These are phyloP conservation scores for Wallacemonas rigidus DNA, from an alignment of 208 protist genomes.

Conservation along the genomic window DNA sequence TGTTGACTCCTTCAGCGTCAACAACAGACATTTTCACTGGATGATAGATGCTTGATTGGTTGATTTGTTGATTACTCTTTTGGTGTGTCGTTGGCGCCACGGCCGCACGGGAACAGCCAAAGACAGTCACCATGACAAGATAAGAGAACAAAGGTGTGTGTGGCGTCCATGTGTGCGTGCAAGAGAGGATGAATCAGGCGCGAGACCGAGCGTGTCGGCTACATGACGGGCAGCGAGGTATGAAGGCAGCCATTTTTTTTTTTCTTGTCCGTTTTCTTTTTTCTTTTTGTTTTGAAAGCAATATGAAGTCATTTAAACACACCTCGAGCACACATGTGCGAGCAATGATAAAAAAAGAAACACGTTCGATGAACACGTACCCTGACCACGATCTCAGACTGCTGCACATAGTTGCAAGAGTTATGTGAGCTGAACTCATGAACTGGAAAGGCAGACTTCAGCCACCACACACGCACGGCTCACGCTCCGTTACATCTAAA, in stretches of 20 bases:
- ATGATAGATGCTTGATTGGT: background rate
- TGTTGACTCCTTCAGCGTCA: background rate
- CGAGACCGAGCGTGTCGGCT: background rate
- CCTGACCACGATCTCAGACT: slow-evolving; percentile 14
- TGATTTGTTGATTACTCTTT: background rate
- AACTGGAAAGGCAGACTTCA: slow-evolving; percentile 19
- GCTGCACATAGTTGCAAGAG: slow-evolving; percentile 23
- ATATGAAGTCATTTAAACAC: too few species aligned
- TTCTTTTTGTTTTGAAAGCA: background rate
- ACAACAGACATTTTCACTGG: background rate
- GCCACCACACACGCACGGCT: background rate
- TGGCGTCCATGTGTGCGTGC: too few species aligned
- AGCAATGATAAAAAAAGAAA: too few species aligned
- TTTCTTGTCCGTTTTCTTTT: background rate
- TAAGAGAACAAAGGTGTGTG: too few species aligned
- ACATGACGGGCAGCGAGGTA: too few species aligned
- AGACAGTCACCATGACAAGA: too few species aligned
- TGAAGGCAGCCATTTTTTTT: background rate
- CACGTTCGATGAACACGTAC: slow-evolving; percentile 13
- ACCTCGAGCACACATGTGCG: too few species aligned
- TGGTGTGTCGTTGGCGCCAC: too few species aligned
- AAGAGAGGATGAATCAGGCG: background rate
- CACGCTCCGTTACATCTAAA: background rate
- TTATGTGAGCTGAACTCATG: background rate
- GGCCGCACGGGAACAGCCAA: too few species aligned